A percentile compares a stretch with the other conserved stretches of the same genome.
Evolutionary conservation across 2,329 filamentous ascomycete genomes (phyloP).

Genomic region (Colletotrichum acutatum): DNA sequence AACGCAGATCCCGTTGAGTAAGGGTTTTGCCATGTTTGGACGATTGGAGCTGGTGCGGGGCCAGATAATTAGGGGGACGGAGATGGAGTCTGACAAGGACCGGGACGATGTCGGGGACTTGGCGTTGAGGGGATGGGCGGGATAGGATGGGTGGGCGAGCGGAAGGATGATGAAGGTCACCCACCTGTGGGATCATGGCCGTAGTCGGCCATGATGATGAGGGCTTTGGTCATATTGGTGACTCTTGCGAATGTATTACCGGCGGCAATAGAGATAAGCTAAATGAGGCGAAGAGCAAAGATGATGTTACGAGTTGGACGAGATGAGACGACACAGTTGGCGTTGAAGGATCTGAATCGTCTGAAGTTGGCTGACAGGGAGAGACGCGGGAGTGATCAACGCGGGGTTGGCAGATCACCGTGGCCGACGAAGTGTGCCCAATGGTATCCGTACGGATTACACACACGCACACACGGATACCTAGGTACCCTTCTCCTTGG

Average conservation of each 20-base stretch:
- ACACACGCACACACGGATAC: slow-evolving; percentile 40
- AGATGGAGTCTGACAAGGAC: not conserved
- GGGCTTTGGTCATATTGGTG: slow-evolving; percentile 47
- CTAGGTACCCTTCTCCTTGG: slow-evolving; percentile 39
- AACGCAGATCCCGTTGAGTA: slow-evolving; percentile 9
- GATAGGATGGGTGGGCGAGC: not conserved
- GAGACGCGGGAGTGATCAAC: slow-evolving; percentile 1
- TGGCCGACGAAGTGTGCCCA: not conserved
- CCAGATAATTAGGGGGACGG: not conserved
- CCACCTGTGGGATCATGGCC: slow-evolving; percentile 66
- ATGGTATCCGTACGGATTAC: no score
- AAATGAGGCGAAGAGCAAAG: not conserved
- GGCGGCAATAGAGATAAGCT: not conserved
- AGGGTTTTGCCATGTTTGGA: not conserved
- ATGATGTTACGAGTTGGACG: not conserved
- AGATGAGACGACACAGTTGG: not conserved
- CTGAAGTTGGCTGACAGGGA: not conserved
- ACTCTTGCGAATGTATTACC: not conserved
- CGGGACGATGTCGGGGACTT: not conserved
- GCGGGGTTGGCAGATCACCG: slow-evolving; percentile 14
- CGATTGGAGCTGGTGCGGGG: not conserved
- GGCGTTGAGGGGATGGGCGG: not conserved
- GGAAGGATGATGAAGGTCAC: not conserved
- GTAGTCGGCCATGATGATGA: slow-evolving; percentile 65
- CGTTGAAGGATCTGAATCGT: not conserved